Evolutionary conservation across 1,284 basidiomycete species (phyloP), one percentile per base, ranked within the genome.

Genomic region (Melampsora americana): DNA sequence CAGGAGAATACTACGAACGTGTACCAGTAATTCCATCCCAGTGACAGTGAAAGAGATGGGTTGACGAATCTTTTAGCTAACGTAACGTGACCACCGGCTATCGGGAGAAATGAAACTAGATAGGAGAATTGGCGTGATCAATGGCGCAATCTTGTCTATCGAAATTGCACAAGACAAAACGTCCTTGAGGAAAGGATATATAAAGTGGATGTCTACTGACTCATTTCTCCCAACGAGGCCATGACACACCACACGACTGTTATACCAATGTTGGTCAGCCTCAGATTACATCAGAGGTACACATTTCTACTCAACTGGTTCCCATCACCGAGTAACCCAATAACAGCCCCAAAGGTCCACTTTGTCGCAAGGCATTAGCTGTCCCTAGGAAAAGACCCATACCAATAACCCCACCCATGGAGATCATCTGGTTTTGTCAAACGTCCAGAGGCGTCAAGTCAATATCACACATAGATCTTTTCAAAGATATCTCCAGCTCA

Each of bases 211-310:
- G n/a, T 48, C 7, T 2, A 64, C 59, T 26, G 9, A 73, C 72
- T 64, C 72, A 74, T 74, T 28, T 74, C 72, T 60, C 72, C 72
- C 9, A 74, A 30, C 30, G 62, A 74, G 23, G 62, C 72, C 72
- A 74, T 74, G n/a, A 74, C 65, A 26, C 48, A 48, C 64, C 65
- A 74, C 20, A 50, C 64, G 12, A 74, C 72, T 74, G n/a, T 32
- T n/a, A 18, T 23, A 32, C 20, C 28, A 32, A 16, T 32, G 1
- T 23, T 35, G 56, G 7, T 42, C 14, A 42, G 16, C 30, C 59
- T 23, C 18, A 53, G 5, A 16, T 12, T 32, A 62, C 28, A n/a
- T 46, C 66, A 28, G 20, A 35, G 9, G 39, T 28, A 16, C 11
- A 35, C 7, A n/a, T 60, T 44, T 53, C 9, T 46, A 44, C 50